Evolutionary conservation across 352 stramenopile genomes (phyloP), one percentile per base, ranked within the genome.

Genomic region (Globisporangium solare): DNA sequence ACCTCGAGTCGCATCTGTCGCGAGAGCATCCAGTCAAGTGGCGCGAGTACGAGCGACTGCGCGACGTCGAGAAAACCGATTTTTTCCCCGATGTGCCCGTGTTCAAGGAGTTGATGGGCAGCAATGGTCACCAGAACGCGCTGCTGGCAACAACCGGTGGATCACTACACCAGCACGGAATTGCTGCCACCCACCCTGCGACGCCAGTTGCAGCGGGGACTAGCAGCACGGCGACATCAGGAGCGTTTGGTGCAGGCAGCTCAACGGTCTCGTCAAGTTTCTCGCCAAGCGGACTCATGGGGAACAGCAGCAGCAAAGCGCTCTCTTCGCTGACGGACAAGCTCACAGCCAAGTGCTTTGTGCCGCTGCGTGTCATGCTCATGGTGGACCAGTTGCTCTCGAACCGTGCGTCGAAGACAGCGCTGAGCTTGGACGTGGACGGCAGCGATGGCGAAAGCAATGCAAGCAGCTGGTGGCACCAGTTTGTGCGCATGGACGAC

Each of bases 1-100:
- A 83, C 51, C 56, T 83, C 46, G 73, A 83, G 61, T 79, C 70
- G 21, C 73, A 83, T 50, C 50, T 83, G 31, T 73, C 70, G 53
- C 63, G 73, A 54, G 73, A 83, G 54, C 73, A 83, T 42, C 70
- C 73, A 11, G 39, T 55, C 57, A 72, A 68, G 50, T 83, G 73
- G 73, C 70, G 69, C 32, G 73, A 79, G 54, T 83, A 77, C 70
- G 73, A 83, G 47, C 67, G 66, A 0, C 60, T 83, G 47, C 69
- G 68, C 6, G 73, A 83, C 41, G 40, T 22, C 22, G 73, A 79
- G 41, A 83, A 83, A 54, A 71, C 68, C 50, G 45, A 50, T 18
- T 83, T 78, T 45, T 83, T 83, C 59, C 73, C 73, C 1, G 66
- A 75, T 1, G 54, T 45, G 24, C 52, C 60, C 13, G 60, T 61